Conservation (phyloP, 163 green algal species). For the Chlorella variabilis region DNA sequence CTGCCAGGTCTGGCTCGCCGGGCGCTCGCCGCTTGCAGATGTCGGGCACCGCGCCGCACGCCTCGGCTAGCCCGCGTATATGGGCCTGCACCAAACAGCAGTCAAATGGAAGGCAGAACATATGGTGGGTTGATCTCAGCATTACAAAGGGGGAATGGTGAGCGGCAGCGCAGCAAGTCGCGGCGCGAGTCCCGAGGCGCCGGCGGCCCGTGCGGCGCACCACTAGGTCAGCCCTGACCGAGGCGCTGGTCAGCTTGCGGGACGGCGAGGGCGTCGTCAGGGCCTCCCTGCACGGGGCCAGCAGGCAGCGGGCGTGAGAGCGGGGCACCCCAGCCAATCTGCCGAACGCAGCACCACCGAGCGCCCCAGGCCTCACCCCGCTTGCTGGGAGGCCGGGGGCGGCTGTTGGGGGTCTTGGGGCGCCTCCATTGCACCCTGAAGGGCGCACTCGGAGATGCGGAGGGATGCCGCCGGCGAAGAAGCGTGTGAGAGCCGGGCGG, state of each 20-base stretch:
- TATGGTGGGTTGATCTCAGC: neutral
- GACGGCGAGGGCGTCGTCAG: neutral
- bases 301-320: neutral
- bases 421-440: too few relatives aligned
- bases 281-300: neutral
- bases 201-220: constrained; percentile 3
- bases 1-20: constrained; percentile 15
- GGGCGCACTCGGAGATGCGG: too few relatives aligned
- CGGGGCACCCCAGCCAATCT: neutral
- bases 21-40: constrained; percentile 39
- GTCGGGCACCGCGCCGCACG: constrained; percentile 26
- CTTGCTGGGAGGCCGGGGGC: neutral
- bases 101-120: neutral
- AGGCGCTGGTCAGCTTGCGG: constrained; percentile 13
- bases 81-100: constrained; percentile 8
- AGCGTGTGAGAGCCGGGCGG: too few relatives aligned
- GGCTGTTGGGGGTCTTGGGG: neutral
- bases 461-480: too few relatives aligned
- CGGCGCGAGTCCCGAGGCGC: neutral
- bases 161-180: too few relatives aligned
- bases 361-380: neutral
- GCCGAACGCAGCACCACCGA: neutral
- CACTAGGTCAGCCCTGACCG: constrained; percentile 29
- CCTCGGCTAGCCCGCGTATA: constrained; percentile 8
- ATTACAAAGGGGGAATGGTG: too few relatives aligned